Evolutionary conservation across 331 rosid species (phyloP).

Genomic region (Pyracantha coccinea): DNA sequence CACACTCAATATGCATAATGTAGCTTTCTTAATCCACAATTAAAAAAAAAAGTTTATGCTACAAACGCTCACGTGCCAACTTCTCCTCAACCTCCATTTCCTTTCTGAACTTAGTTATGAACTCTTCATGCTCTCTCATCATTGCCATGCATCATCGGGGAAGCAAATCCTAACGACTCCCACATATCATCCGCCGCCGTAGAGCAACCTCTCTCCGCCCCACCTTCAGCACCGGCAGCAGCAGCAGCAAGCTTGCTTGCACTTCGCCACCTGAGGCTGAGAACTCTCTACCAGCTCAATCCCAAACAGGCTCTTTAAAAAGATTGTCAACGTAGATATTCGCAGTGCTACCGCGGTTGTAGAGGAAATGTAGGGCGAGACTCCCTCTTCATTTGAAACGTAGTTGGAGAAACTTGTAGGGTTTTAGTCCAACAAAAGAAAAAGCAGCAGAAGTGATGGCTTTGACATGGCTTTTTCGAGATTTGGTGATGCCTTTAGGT

Average conservation of each 20-base stretch:
- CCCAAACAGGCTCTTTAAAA: slow-evolving; percentile 36
- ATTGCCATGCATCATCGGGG: slow-evolving; percentile 53
- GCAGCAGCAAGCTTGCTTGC: not conserved
- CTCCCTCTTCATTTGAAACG: slow-evolving; percentile 18
- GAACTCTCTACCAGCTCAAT: slow-evolving; percentile 12
- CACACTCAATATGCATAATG: no score
- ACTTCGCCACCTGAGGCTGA: slow-evolving; percentile 6
- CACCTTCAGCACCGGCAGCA: slow-evolving; percentile 8
- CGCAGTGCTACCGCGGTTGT: not conserved
- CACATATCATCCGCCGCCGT: slow-evolving; percentile 27
- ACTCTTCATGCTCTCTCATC: slow-evolving; percentile 59
- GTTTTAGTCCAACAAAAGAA: not conserved
- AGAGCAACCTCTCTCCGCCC: not conserved
- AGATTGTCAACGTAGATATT: slow-evolving; percentile 58
- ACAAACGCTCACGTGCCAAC: slow-evolving; percentile 26
- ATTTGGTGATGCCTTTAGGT: slow-evolving; percentile 44
- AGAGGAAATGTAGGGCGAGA: not conserved
- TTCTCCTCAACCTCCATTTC: slow-evolving; percentile 51
- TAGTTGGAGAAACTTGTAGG: slow-evolving; percentile 15
- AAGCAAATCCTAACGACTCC: slow-evolving; percentile 51
- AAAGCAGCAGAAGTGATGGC: not conserved
- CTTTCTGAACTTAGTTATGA: slow-evolving; percentile 39
- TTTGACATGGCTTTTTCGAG: slow-evolving; percentile 14
- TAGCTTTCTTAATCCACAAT: no score
- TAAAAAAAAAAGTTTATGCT: not conserved